phyloP scores from a whole-genome alignment of 73 alveolate genomes.

The Stentor coeruleus region DNA sequence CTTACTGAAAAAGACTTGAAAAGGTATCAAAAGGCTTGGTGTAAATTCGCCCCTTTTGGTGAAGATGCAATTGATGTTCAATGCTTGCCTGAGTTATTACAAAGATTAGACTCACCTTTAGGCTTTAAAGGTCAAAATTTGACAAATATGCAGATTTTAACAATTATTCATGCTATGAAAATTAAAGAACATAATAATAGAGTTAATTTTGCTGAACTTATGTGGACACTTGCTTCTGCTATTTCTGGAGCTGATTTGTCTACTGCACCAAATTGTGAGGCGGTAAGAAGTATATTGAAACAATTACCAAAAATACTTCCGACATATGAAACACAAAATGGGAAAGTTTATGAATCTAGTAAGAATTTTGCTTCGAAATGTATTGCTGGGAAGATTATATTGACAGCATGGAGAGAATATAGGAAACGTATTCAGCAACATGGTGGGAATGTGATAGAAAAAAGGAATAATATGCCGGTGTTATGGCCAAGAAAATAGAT shows the following conservation, averaged over 20 bases:
- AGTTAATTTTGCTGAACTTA: constrained; percentile 58
- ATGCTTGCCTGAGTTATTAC: constrained; percentile 38
- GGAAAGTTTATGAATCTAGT: neutral
- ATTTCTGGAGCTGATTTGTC: constrained; percentile 42
- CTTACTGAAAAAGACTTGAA: constrained; percentile 41
- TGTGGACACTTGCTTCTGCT: constrained; percentile 54
- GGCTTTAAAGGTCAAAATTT: constrained; percentile 54
- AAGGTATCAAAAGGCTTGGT: constrained; percentile 46
- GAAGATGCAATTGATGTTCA: constrained; percentile 35
- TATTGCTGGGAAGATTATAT: neutral
- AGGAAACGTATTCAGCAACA: neutral
- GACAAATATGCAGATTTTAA: constrained; percentile 32
- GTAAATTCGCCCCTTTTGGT: constrained; percentile 46
- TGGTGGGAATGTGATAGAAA: no score
- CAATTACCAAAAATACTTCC: neutral
- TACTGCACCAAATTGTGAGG: constrained; percentile 15
- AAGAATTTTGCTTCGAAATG: neutral
- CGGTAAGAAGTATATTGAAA: neutral
- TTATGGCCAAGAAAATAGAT: no score
- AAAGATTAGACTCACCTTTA: constrained; percentile 49
- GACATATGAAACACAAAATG: neutral
- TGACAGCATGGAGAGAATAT: neutral
- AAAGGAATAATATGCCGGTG: no score
- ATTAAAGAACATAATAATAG: constrained; percentile 44
- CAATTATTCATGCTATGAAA: constrained; percentile 42